A percentile compares a stretch with the other conserved stretches of the same genome.
phyloP scores from a whole-genome alignment of 257 asterid species.

The Hygrophila difformis region DNA sequence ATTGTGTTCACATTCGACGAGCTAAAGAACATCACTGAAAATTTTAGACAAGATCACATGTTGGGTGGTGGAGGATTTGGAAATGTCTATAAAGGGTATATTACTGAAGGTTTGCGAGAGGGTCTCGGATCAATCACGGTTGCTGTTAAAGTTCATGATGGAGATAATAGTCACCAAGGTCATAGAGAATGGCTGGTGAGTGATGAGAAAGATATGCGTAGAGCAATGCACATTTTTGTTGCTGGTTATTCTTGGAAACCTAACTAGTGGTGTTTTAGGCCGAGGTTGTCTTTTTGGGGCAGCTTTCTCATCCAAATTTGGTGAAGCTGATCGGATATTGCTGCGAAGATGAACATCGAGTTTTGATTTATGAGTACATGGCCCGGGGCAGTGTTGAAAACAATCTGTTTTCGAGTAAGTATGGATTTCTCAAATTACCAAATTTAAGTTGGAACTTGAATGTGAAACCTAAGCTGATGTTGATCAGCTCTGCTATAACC shows the following conservation, averaged over 20 bases:
- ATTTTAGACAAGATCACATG: constrained; percentile 87
- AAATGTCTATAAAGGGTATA: constrained; percentile 73
- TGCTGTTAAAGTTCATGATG: constrained; percentile 91
- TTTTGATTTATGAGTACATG: constrained; percentile 53
- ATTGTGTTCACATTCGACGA: constrained; percentile 67
- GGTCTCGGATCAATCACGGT: constrained; percentile 48
- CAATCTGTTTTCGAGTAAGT: constrained; percentile 57
- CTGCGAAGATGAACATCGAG: constrained; percentile 58
- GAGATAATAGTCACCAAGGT: constrained; percentile 87
- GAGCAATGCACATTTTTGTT: neutral
- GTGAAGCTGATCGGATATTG: constrained; percentile 65
- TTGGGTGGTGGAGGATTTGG: constrained; percentile 98
- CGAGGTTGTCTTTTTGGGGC: constrained; percentile 62
- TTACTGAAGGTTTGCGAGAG: constrained; percentile 36
- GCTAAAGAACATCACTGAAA: constrained; percentile 52
- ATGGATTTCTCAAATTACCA: neutral
- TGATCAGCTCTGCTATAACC: too few species aligned
- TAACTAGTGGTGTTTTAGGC: constrained; percentile 29
- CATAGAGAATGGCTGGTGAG: constrained; percentile 96
- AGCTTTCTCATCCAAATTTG: constrained; percentile 62
- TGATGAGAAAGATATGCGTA: neutral
- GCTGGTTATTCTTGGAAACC: neutral
- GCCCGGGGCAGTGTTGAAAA: constrained; percentile 58
- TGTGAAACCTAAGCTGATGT: too few species aligned
- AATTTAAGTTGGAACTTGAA: neutral